Conservation (phyloP, 352 stramenopile species). For the Sclerospora graminicola region DNA sequence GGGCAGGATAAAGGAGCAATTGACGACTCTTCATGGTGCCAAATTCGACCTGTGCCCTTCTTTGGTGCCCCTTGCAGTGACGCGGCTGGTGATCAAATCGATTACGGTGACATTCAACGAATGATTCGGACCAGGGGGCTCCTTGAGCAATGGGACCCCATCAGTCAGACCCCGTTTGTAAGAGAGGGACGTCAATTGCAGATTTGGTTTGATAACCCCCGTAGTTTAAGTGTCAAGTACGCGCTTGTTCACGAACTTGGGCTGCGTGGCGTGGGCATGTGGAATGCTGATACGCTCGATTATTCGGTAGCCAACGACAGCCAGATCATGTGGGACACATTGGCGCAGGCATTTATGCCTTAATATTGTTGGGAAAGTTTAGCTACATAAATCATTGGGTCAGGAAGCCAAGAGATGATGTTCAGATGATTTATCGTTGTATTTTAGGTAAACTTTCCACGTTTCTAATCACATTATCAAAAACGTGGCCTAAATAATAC, state of each 20-base stretch:
- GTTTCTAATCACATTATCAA: constrained; percentile 9
- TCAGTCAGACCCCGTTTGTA: constrained; percentile 49
- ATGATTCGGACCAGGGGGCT: constrained; percentile 21
- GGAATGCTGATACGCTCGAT: constrained; percentile 71
- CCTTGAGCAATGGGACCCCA: constrained; percentile 35
- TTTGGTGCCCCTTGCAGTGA: constrained; percentile 71
- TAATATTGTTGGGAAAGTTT: not conserved
- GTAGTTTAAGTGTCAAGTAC: constrained; percentile 51
- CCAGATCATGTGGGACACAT: constrained; percentile 40
- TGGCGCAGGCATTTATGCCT: constrained; percentile 23
- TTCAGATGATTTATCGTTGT: constrained; percentile 13
- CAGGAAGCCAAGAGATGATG: not conserved
- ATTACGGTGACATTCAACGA: constrained; percentile 43
- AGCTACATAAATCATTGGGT: not conserved
- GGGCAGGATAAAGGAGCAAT: constrained; percentile 2
- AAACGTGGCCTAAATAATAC: not conserved
- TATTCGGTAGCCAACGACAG: constrained; percentile 35
- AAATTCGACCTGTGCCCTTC: constrained; percentile 34
- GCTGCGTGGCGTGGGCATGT: constrained; percentile 69
- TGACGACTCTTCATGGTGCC: constrained; percentile 15
- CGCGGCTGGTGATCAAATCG: constrained; percentile 46
- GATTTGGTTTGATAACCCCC: constrained; percentile 68
- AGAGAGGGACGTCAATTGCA: constrained; percentile 17
- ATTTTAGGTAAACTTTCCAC: constrained; percentile 13
- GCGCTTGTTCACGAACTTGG: constrained; percentile 31